phyloP scores from a whole-genome alignment of 2,329 filamentous ascomycete species.

The Cercospora brassicicola region DNA sequence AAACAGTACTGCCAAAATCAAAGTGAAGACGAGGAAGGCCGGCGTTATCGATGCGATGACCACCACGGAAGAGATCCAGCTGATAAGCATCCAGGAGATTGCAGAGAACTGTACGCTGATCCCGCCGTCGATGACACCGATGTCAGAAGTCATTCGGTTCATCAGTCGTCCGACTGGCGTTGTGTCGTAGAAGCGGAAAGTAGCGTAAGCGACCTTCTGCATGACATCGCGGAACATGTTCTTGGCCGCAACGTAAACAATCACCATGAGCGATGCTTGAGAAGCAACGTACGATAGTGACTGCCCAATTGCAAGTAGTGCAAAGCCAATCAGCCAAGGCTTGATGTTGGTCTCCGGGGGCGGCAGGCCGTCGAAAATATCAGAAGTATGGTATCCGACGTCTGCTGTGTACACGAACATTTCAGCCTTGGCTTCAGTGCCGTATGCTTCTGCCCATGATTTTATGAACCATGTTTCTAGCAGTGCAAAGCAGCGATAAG shows the following conservation, averaged over 20 bases:
- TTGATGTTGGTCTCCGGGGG: conserved; percentile 65
- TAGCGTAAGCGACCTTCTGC: conserved; percentile 71
- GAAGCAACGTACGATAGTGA: conserved; percentile 61
- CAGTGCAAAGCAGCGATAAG: conserved; percentile 66
- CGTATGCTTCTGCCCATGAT: conserved; percentile 79
- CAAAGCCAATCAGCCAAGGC: conserved; percentile 74
- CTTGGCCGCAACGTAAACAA: conserved; percentile 76
- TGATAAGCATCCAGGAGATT: conserved; percentile 69
- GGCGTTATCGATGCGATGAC: conserved; percentile 81
- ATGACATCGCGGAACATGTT: conserved; percentile 73
- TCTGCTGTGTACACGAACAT: conserved; percentile 20
- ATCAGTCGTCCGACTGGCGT: conserved; percentile 87
- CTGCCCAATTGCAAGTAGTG: conserved; percentile 63
- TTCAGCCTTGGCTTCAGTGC: conserved; percentile 30
- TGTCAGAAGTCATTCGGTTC: conserved; percentile 88
- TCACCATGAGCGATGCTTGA: conserved; percentile 69
- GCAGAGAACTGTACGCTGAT: conserved; percentile 72
- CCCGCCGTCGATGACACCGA: conserved; percentile 85
- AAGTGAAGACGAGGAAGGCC: conserved; percentile 69
- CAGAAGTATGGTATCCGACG: conserved; percentile 24
- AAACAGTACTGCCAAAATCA: conserved; percentile 67
- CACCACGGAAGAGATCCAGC: conserved; percentile 69
- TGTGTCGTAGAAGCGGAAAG: conserved; percentile 86
- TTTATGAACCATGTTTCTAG: conserved; percentile 79
- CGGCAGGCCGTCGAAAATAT: conserved; percentile 58